Conservation (phyloP, 2,329 filamentous ascomycete genomes). For the Colletotrichum tropicale region DNA sequence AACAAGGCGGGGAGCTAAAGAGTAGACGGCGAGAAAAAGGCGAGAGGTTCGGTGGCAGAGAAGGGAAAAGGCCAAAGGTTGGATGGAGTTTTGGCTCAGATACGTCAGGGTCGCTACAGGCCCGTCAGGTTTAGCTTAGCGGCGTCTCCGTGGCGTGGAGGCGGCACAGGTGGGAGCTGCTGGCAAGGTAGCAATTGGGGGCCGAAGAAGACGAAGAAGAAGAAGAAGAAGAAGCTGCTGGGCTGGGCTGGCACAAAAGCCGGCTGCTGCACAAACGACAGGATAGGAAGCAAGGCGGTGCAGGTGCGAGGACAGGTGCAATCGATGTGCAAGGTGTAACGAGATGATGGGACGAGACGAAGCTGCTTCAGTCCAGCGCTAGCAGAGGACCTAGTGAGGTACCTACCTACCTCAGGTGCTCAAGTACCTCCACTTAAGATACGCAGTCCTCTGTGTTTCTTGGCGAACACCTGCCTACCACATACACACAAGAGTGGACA, state of each 20-base stretch:
- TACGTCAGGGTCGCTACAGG: conserved; percentile 1
- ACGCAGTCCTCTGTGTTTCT: background rate
- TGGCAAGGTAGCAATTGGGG: background rate
- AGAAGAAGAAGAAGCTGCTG: background rate
- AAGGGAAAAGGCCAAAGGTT: conserved; percentile 4
- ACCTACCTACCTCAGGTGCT: background rate
- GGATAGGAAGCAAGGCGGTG: background rate
- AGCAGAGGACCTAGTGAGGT: background rate
- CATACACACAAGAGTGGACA: background rate
- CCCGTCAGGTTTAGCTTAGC: background rate
- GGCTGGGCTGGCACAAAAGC: background rate
- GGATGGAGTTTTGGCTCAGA: conserved; percentile 12
- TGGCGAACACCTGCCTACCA: background rate
- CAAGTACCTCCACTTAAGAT: background rate
- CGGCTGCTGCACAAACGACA: background rate
- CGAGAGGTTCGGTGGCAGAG: conserved; percentile 11
- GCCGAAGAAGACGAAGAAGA: background rate
- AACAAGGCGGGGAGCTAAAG: conserved; percentile 19
- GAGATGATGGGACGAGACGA: background rate
- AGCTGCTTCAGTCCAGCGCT: background rate
- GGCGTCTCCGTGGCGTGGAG: conserved; percentile 1
- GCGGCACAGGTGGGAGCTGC: background rate
- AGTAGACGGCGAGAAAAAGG: conserved; percentile 2
- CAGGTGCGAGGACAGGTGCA: background rate
- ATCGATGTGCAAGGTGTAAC: background rate